Percentiles rank a stretch among this genome's conserved stretches.
phyloP scores from a whole-genome alignment of 2,329 filamentous ascomycete genomes.

The Neophaeococcomyces mojaviensis region DNA sequence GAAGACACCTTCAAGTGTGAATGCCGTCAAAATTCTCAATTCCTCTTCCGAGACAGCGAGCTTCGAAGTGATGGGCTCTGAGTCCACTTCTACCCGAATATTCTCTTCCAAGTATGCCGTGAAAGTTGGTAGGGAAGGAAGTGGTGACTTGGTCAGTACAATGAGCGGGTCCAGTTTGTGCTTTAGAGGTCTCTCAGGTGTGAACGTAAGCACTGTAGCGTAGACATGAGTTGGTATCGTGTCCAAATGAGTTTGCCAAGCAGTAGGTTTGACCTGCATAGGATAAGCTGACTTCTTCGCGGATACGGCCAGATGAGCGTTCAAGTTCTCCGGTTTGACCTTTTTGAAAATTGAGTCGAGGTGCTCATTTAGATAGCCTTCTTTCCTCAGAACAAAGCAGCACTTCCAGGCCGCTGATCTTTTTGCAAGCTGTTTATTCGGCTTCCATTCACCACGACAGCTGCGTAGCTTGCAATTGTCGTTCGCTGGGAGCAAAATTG shows the following conservation, averaged over 20 bases:
- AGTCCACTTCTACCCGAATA: conserved; percentile 51
- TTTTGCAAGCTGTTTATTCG: conserved; percentile 71
- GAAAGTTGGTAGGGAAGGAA: conserved; percentile 62
- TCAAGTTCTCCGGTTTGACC: conserved; percentile 71
- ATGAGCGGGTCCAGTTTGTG: conserved; percentile 55
- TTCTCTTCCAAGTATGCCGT: conserved; percentile 64
- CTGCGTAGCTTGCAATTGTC: conserved; percentile 60
- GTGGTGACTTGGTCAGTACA: conserved; percentile 58
- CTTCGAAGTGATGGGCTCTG: conserved; percentile 36
- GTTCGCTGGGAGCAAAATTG: conserved; percentile 65
- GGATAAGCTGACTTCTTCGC: conserved; percentile 64
- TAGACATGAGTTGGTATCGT: conserved; percentile 49
- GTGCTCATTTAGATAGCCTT: conserved; percentile 62
- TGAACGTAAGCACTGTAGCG: conserved; percentile 54
- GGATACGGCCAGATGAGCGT: conserved; percentile 74
- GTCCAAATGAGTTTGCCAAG: conserved; percentile 55
- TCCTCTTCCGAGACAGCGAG: conserved; percentile 39
- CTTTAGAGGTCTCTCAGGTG: conserved; percentile 48
- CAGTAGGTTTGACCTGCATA: conserved; percentile 69
- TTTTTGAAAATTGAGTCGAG: conserved; percentile 67
- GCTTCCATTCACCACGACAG: conserved; percentile 54
- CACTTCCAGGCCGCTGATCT: conserved; percentile 82
- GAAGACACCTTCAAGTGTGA: conserved; percentile 66
- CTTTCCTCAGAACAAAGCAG: conserved; percentile 61
- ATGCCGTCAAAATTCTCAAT: conserved; percentile 55